Base-by-base conservation (phyloP, 1,284 basidiomycete genomes). In the Neonothopanus nambi region DNA sequence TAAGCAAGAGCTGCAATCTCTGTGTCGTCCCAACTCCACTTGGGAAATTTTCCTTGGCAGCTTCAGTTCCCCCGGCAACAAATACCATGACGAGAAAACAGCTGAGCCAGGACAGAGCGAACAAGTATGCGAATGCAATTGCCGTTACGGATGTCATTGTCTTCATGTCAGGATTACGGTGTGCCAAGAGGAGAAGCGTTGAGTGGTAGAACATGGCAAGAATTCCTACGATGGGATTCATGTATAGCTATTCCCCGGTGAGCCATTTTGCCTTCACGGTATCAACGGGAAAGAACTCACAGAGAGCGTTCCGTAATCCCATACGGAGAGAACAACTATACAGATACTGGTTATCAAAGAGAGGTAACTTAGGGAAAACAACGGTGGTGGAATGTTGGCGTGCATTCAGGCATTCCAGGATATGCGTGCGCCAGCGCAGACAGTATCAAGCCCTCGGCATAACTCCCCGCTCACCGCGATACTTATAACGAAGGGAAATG, bases 31-130 rank as follows among this genome's bases (percentile, higher is more conserved):
- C 44, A 5, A 40, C 36, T 11, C 18, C 43, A 18, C 18, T 18
- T n/a, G 44, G 23, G 18, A 52, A 38, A 24, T 17, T 20, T 30
- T 54, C 38, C 41, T 24, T 17, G 36, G 56, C 58, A 15, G 33
- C 57, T 37, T 51, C 48, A 50, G 57, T 55, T 37, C 55, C 58
- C 11, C 54, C 59, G n/a, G 63, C 55, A 12, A 69, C 56, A 38
- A 65, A 28, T 20, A 62, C 57, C 64, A 69, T 67, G 24, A 63
- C 59, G 28, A 65, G 54, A 50, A 66, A 66, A 18, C 64, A 62
- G 30, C 56, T 61, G 7, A 68, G 51, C 67, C 65, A 68, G 26
- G 59, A 52, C 18, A 63, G 38, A n/a, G 61, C 61, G 26, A 68
- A 55, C 21, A 66, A 24, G 48, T 62, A 65, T 1, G 61, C 62